phyloP scores from a whole-genome alignment of 257 asterid species.

The Ophiorrhiza pumila region DNA sequence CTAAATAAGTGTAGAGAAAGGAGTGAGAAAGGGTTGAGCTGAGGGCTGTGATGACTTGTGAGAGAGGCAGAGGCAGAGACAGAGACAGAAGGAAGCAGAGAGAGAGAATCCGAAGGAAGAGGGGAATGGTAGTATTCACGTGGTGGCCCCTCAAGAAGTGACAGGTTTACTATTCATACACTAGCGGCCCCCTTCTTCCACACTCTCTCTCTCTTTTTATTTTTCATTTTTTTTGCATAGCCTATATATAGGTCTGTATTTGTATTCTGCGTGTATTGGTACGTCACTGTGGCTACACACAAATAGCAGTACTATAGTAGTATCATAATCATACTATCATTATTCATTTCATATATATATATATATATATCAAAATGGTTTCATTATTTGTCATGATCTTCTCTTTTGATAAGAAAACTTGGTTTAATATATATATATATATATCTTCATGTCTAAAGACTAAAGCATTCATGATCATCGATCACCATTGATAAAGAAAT shows the following conservation, averaged over 20 bases:
- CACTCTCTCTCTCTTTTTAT: neutral
- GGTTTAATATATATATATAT: too few species aligned
- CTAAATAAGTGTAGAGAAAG: neutral
- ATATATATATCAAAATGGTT: too few species aligned
- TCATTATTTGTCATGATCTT: too few species aligned
- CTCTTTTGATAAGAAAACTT: too few species aligned
- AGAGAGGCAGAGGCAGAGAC: neutral
- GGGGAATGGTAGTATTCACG: slow-evolving; percentile 17
- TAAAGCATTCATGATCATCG: too few species aligned
- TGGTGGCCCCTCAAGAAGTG: slow-evolving; percentile 28
- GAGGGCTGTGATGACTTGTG: neutral
- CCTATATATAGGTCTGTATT: neutral
- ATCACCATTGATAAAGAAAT: neutral
- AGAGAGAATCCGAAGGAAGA: slow-evolving; percentile 2
- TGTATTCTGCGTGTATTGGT: neutral
- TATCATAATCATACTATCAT: too few species aligned
- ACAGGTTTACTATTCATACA: slow-evolving; percentile 29
- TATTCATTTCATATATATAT: too few species aligned
- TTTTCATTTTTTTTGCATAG: too few species aligned
- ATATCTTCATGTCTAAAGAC: too few species aligned
- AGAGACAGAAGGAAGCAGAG: slow-evolving; percentile 12
- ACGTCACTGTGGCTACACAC: slow-evolving; percentile 1
- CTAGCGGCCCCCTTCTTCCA: slow-evolving; percentile 19
- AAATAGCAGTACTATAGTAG: too few species aligned
- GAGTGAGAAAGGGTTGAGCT: neutral